Percentiles rank a stretch among this genome's conserved stretches.
Evolutionary conservation across 257 asterid genomes (phyloP).

Genomic region (Petunia axillaris): DNA sequence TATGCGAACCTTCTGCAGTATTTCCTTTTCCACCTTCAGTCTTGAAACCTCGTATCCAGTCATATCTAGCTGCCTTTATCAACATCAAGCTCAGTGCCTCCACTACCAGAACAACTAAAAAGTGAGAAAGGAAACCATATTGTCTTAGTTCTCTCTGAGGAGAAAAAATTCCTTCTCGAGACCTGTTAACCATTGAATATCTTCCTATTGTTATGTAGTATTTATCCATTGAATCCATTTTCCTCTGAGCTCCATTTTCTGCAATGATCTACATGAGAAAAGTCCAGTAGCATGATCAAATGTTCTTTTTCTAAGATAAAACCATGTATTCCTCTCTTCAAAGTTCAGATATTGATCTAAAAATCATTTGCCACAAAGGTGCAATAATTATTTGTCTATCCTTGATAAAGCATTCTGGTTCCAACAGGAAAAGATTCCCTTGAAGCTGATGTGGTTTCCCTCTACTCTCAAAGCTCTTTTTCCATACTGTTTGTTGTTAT

Average conservation of each 20-base stretch:
- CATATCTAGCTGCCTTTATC: not conserved
- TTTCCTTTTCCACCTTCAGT: not conserved
- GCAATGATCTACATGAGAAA: not conserved
- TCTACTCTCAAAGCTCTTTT: no score
- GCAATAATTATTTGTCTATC: no score
- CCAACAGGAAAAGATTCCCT: no score
- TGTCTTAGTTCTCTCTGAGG: not conserved
- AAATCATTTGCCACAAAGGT: no score
- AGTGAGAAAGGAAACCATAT: not conserved
- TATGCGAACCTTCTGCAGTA: not conserved
- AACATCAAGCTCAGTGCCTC: not conserved
- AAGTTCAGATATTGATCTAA: no score
- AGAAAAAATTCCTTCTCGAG: not conserved
- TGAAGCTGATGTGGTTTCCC: no score
- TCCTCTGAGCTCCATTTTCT: not conserved
- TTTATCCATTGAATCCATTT: not conserved
- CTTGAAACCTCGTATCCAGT: not conserved
- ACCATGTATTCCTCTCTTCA: no score
- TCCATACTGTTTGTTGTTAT: no score
- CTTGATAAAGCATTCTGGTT: no score
- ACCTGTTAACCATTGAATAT: not conserved
- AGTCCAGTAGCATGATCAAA: not conserved
- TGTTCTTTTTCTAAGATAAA: not conserved
- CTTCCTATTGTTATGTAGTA: not conserved
- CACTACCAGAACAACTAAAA: not conserved